A percentile compares a stretch with the other conserved stretches of the same genome.
Conservation (phyloP, 495 filamentous ascomycete species). For the Bryoglossum gracile region DNA sequence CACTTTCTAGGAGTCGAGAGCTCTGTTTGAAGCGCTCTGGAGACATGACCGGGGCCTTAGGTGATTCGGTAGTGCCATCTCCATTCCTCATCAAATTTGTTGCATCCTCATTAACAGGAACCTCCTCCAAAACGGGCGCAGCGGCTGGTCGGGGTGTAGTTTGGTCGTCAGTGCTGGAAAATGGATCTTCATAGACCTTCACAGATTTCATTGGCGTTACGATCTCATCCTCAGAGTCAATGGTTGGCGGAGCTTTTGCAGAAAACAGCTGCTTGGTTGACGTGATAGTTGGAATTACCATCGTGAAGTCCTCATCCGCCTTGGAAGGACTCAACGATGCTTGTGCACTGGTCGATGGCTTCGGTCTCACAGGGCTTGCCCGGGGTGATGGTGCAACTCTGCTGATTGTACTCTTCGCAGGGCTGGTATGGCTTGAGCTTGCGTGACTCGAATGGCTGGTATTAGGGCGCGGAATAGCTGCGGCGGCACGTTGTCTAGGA, state of each 20-base stretch:
- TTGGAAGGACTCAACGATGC: slow-evolving; percentile 29
- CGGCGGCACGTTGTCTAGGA: slow-evolving; percentile 12
- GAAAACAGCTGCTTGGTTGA: slow-evolving; percentile 4
- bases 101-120: slow-evolving; percentile 46
- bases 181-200: slow-evolving; percentile 55
- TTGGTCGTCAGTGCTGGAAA: slow-evolving; percentile 40
- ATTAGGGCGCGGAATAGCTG: slow-evolving; percentile 17
- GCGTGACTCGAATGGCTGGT: slow-evolving; percentile 26
- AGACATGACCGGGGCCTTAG: slow-evolving; percentile 25
- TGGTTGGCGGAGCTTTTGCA: slow-evolving; percentile 11
- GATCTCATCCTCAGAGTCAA: slow-evolving; percentile 26
- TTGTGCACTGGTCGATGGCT: slow-evolving; percentile 10
- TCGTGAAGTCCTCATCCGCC: slow-evolving; percentile 44
- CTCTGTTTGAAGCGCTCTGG: slow-evolving; percentile 46
- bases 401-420: slow-evolving; percentile 20
- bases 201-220: slow-evolving; percentile 34
- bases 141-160: slow-evolving; percentile 34
- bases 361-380: slow-evolving; percentile 33
- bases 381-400: slow-evolving; percentile 21
- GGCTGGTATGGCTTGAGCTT: slow-evolving; percentile 22
- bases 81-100: slow-evolving; percentile 29
- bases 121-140: slow-evolving; percentile 43
- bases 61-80: slow-evolving; percentile 17
- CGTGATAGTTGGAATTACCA: slow-evolving; percentile 35
- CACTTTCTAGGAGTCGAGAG: slow-evolving; percentile 59